A percentile compares a stretch with the other conserved stretches of the same genome.
phyloP scores from a whole-genome alignment of 2,329 filamentous ascomycete genomes.

The Aspergillus thermomutatus region DNA sequence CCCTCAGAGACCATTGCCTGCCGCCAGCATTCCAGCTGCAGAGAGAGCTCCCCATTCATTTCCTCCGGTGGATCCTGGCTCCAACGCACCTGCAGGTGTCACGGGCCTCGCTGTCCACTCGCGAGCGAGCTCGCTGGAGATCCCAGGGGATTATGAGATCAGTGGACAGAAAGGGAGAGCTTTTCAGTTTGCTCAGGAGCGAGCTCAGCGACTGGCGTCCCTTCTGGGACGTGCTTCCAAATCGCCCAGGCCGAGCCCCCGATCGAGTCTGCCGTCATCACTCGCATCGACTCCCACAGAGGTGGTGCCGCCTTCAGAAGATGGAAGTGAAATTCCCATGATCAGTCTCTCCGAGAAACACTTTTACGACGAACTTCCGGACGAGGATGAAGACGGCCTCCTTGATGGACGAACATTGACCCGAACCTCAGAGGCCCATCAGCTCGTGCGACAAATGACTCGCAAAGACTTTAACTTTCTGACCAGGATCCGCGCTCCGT shows the following conservation, averaged over 20 bases:
- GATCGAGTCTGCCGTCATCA: slow-evolving; percentile 27
- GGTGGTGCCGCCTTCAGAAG: slow-evolving; percentile 21
- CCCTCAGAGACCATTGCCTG: slow-evolving; percentile 31
- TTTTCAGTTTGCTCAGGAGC: slow-evolving; percentile 33
- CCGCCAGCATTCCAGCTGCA: slow-evolving; percentile 35
- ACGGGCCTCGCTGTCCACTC: slow-evolving; percentile 26
- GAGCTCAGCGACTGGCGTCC: slow-evolving; percentile 33
- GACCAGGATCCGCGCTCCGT: slow-evolving; percentile 30
- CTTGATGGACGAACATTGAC: slow-evolving; percentile 26
- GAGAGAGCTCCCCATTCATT: slow-evolving; percentile 24
- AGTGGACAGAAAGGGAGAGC: slow-evolving; percentile 34
- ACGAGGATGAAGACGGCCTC: slow-evolving; percentile 30
- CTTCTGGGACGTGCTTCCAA: slow-evolving; percentile 29
- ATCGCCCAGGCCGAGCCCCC: slow-evolving; percentile 27
- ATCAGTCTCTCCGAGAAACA: slow-evolving; percentile 33
- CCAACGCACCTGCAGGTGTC: slow-evolving; percentile 27
- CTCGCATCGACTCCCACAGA: slow-evolving; percentile 29
- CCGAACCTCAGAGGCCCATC: slow-evolving; percentile 29
- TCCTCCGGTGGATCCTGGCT: slow-evolving; percentile 24
- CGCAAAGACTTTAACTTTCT: slow-evolving; percentile 30
- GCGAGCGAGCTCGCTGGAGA: slow-evolving; percentile 20
- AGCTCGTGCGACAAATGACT: slow-evolving; percentile 37
- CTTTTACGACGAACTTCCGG: slow-evolving; percentile 24
- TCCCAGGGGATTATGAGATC: slow-evolving; percentile 26
- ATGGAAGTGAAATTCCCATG: slow-evolving; percentile 36